A percentile compares a stretch with the other conserved stretches of the same genome.
Evolutionary conservation across 805 yeast species (phyloP).

Genomic region (Wilhelminamyces savonicus): DNA sequence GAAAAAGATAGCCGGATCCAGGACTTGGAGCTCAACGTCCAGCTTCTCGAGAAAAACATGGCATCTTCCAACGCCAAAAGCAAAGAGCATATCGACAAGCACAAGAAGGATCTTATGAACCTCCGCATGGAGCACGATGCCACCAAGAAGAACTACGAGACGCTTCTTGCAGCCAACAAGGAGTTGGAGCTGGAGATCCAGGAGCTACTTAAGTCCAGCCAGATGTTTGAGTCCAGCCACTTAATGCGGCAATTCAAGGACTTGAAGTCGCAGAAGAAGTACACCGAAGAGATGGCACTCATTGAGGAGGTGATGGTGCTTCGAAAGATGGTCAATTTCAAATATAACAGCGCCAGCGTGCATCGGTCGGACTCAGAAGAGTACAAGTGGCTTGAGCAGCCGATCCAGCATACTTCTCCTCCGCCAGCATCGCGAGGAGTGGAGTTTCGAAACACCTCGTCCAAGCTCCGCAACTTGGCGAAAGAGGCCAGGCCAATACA

Average conservation of each 20-base stretch:
- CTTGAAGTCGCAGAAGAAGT: constrained; percentile 25
- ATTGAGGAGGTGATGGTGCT: constrained; percentile 41
- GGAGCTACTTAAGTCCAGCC: constrained; percentile 16
- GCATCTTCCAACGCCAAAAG: constrained; percentile 20
- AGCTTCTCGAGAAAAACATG: constrained; percentile 40
- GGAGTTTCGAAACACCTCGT: constrained; percentile 1
- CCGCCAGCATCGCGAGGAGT: constrained; percentile 1
- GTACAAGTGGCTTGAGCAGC: constrained; percentile 15
- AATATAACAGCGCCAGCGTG: background rate
- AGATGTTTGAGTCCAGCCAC: constrained; percentile 7
- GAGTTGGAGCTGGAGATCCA: constrained; percentile 18
- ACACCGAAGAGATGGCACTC: constrained; percentile 27
- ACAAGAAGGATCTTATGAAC: constrained; percentile 8
- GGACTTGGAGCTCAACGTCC: constrained; percentile 38
- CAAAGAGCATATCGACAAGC: constrained; percentile 13
- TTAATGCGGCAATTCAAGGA: constrained; percentile 23
- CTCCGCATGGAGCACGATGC: constrained; percentile 6
- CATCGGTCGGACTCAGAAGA: constrained; percentile 3
- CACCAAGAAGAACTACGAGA: constrained; percentile 13
- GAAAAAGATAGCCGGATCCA: no score
- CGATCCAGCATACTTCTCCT: constrained; percentile 1
- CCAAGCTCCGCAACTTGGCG: constrained; percentile 6
- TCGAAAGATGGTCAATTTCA: constrained; percentile 21
- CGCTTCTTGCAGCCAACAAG: constrained; percentile 13
- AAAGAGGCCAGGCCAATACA: constrained; percentile 6